Evolutionary conservation across 768 basidiomycete genomes (phyloP), one percentile per base, ranked within the genome.

Genomic region (Pisolithus microcarpus): DNA sequence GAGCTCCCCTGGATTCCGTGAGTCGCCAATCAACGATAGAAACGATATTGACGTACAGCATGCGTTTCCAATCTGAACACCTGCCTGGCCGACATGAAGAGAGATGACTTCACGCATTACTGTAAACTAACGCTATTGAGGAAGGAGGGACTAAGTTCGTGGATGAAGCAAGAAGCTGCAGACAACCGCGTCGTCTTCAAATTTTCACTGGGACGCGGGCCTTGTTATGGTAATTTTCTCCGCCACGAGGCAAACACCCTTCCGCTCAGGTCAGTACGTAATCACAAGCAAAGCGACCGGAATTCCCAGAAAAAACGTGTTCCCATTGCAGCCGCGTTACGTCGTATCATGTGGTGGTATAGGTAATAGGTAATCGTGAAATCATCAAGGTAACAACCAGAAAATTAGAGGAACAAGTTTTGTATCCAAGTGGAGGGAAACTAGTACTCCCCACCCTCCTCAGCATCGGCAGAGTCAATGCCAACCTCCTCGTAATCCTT

Each of bases 41-140:
- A 45, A 5, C 43, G 52, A 52, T 43, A 52, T 36, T 15, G 36
- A 77, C 87, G 74, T 66, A 90, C 94, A 95, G 77, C 92, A 98
- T 59, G 95, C 92, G 72, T 96, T 97, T 61, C 87, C 87, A 57
- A 90, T 90, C 70, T 91, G 87, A 52, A 91, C 84, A 77, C 92
- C 92, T 68, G 95, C 95, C 77, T 99, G 95, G 58, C 94, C 94
- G 63, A 96, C 91, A 66, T 96, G 91, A 59, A 96, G 74, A 66
- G 91, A 94, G 72, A 96, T 94, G 66, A 96, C 91, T 84, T 90
- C 87, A 72, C 87, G 85, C 87, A 90, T 89, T 68, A 46, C 66
- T 28, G 47, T 49, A 46, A 53, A 37, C 57, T 47, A 52, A 44
- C 58, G 46, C 48, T 24, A 43, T 34, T 15, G 34, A 43, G 48